Evolutionary conservation across 371 early-diverging fungal genomes (phyloP).

Genomic region (Mortierella sp.): DNA sequence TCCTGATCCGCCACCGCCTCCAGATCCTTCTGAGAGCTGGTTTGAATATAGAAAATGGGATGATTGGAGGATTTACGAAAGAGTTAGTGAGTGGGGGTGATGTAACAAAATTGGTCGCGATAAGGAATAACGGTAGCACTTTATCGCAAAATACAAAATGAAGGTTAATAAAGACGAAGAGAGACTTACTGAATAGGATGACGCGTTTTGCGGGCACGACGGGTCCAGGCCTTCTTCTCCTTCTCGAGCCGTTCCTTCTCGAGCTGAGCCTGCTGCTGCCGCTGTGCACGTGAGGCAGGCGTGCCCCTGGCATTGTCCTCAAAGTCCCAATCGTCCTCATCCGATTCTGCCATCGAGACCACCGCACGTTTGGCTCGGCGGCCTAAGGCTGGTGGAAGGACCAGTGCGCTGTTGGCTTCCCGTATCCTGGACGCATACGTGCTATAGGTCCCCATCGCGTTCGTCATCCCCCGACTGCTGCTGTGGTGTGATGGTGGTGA

Average conservation of each 20-base stretch:
- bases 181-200: slow-evolving; percentile 45
- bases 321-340: slow-evolving; percentile 57
- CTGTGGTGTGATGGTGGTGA: background rate
- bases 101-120: no score
- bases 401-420: slow-evolving; percentile 53
- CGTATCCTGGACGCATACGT: slow-evolving; percentile 59
- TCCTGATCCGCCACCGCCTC: slow-evolving; percentile 74
- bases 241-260: slow-evolving; percentile 51
- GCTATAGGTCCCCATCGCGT: slow-evolving; percentile 49
- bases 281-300: slow-evolving; percentile 31
- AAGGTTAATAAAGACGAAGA: background rate
- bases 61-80: background rate
- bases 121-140: background rate
- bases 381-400: slow-evolving; percentile 49
- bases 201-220: slow-evolving; percentile 45
- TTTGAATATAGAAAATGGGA: background rate
- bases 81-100: no score
- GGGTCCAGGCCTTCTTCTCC: slow-evolving; percentile 46
- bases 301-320: slow-evolving; percentile 54
- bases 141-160: background rate
- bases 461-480: slow-evolving; percentile 19
- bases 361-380: slow-evolving; percentile 52
- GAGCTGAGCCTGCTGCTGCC: slow-evolving; percentile 24
- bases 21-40: slow-evolving; percentile 54
- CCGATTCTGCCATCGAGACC: slow-evolving; percentile 50